phyloP scores from a whole-genome alignment of 2,329 filamentous ascomycete genomes.

The Alternaria longipes region DNA sequence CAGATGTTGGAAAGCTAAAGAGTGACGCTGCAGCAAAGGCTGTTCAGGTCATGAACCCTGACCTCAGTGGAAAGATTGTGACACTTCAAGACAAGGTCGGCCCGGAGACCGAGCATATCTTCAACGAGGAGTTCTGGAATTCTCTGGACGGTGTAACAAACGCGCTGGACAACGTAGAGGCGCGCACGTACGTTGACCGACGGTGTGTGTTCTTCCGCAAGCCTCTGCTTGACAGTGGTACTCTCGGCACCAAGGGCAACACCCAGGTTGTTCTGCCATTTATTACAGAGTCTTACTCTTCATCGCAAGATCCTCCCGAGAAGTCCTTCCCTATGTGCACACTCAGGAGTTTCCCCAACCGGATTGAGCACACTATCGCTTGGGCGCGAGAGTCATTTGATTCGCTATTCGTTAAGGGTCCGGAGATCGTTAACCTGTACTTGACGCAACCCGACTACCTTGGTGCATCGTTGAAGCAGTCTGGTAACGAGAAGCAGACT shows the following conservation, averaged over 20 bases:
- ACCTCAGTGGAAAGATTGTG: slow-evolving; percentile 84
- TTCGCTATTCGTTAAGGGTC: slow-evolving; percentile 89
- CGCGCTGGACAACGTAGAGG: slow-evolving; percentile 96
- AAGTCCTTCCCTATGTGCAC: slow-evolving; percentile 99
- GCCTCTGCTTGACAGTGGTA: slow-evolving; percentile 93
- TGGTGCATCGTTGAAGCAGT: slow-evolving; percentile 85
- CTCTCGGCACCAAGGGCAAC: slow-evolving; percentile 98
- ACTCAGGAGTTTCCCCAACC: slow-evolving; percentile 94
- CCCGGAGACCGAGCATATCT: slow-evolving; percentile 89
- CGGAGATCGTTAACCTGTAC: slow-evolving; percentile 94
- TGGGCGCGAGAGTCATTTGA: slow-evolving; percentile 98
- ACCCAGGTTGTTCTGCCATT: slow-evolving; percentile 93
- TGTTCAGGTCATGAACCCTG: slow-evolving; percentile 95
- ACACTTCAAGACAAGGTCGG: slow-evolving; percentile 90
- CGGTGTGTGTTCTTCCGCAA: slow-evolving; percentile 99
- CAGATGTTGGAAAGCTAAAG: slow-evolving; percentile 96
- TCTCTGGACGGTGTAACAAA: slow-evolving; percentile 92
- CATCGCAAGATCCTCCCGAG: slow-evolving; percentile 95
- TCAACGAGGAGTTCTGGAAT: slow-evolving; percentile 93
- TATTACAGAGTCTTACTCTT: slow-evolving; percentile 95
- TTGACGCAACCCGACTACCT: slow-evolving; percentile 91
- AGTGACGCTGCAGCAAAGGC: slow-evolving; percentile 90
- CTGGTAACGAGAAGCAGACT: slow-evolving; percentile 93
- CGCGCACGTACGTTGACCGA: slow-evolving; percentile 93
- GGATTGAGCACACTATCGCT: slow-evolving; percentile 97